phyloP scores from a whole-genome alignment of 2,329 filamentous ascomycete genomes.

The Magnaporthiopsis poae region DNA sequence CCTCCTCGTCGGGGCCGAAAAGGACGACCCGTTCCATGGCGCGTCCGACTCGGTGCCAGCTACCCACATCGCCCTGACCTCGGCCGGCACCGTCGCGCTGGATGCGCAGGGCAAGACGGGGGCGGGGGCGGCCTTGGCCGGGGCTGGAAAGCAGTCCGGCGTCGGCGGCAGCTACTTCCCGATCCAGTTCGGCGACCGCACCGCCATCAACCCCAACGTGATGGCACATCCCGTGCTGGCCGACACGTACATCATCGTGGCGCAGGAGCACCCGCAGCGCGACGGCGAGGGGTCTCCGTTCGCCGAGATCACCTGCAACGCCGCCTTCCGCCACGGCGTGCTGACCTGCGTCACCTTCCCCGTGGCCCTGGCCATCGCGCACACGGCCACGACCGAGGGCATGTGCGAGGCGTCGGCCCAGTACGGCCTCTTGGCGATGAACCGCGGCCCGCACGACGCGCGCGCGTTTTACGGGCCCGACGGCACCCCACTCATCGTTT shows the following conservation, averaged over 20 bases:
- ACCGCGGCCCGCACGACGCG: constrained; percentile 47
- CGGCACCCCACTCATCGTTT: constrained; percentile 36
- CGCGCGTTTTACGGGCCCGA: constrained; percentile 46
- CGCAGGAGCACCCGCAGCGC: constrained; percentile 30
- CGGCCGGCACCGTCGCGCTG: background rate
- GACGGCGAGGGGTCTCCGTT: constrained; percentile 21
- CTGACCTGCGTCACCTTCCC: constrained; percentile 32
- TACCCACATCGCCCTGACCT: constrained; percentile 2
- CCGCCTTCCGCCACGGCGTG: constrained; percentile 31
- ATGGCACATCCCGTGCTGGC: constrained; percentile 41
- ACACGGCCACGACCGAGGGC: constrained; percentile 36
- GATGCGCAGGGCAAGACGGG: background rate
- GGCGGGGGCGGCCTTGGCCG: background rate
- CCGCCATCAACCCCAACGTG: constrained; percentile 45
- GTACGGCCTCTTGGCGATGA: constrained; percentile 25
- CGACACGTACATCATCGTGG: constrained; percentile 41
- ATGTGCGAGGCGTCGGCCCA: constrained; percentile 22
- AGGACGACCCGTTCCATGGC: constrained; percentile 1
- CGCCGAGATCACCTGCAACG: constrained; percentile 40
- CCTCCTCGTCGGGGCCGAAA: background rate
- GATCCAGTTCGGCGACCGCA: constrained; percentile 34
- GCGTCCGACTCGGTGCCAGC: constrained; percentile 1
- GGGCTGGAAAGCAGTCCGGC: background rate
- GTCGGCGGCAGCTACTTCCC: constrained; percentile 33
- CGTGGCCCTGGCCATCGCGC: constrained; percentile 33